These are phyloP conservation scores for Scopulariopsis brevicaulis DNA, from an alignment of 2,329 filamentous ascomycete genomes.

Conservation along the genomic window DNA sequence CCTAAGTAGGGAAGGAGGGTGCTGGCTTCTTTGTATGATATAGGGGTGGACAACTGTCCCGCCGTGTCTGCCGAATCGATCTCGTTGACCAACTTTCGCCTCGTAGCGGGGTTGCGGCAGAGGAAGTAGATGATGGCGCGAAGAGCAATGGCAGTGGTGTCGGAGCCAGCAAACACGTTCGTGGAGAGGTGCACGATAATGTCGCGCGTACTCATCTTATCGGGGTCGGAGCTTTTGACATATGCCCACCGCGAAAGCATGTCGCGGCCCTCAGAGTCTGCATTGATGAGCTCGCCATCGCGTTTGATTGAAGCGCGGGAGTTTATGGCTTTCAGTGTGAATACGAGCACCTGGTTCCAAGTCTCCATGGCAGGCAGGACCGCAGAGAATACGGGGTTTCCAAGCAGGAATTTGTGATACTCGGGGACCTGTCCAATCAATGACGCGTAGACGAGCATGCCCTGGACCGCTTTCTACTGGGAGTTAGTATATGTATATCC, in stretches of 20 bases:
- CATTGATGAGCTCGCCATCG: constrained; percentile 1
- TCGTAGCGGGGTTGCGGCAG: constrained; percentile 17
- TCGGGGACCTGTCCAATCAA: background rate
- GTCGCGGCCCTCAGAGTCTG: constrained; percentile 21
- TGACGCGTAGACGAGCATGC: background rate
- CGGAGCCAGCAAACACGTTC: constrained; percentile 21
- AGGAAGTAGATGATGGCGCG: constrained; percentile 24
- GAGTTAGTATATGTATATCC: background rate
- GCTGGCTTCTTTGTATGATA: constrained; percentile 9
- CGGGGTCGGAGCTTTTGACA: constrained; percentile 22
- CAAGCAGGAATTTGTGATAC: background rate
- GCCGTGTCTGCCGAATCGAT: constrained; percentile 14
- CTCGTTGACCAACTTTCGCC: constrained; percentile 10
- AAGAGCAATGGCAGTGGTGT: constrained; percentile 22
- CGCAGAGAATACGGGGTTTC: background rate
- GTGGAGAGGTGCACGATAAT: constrained; percentile 21
- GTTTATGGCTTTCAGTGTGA: constrained; percentile 1
- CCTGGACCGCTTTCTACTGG: background rate
- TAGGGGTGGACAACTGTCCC: constrained; percentile 7
- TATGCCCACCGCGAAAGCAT: constrained; percentile 19
- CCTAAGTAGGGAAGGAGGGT: constrained; percentile 18
- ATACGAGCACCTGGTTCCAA: background rate
- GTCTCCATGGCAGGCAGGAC: background rate
- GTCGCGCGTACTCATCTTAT: constrained; percentile 6
- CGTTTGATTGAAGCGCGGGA: background rate